Percentiles rank a stretch among this genome's conserved stretches.
phyloP scores from a whole-genome alignment of 768 basidiomycete species.

The Termitomyces sp. region DNA sequence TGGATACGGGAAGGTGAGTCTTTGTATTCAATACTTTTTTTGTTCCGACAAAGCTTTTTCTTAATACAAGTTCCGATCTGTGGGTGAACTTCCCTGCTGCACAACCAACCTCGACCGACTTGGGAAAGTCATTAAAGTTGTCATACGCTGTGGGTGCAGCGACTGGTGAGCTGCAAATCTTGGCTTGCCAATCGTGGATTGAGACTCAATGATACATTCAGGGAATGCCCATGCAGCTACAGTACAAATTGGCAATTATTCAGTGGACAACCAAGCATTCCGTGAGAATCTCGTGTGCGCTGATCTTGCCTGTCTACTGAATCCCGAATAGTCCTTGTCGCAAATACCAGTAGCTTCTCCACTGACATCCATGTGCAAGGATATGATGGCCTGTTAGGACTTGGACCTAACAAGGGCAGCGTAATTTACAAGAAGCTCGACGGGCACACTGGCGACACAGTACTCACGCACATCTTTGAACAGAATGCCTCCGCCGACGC shows the following conservation, averaged over 20 bases:
- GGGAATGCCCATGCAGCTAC: conserved; percentile 53
- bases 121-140: conserved; percentile 51
- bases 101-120: conserved; percentile 46
- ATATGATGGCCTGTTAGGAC: conserved; percentile 68
- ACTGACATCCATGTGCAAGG: conserved; percentile 54
- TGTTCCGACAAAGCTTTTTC: neutral
- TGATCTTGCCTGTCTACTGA: conserved; percentile 2
- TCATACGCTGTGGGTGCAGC: conserved; percentile 69
- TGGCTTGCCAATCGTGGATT: too few relatives aligned
- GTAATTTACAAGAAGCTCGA: conserved; percentile 53
- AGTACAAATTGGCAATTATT: conserved; percentile 50
- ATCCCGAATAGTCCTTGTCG: conserved; percentile 48
- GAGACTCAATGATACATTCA: conserved; percentile 15
- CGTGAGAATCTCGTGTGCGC: conserved; percentile 33
- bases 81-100: conserved; percentile 55
- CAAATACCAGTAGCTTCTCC: conserved; percentile 59
- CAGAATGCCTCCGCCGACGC: conserved; percentile 49
- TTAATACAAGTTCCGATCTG: conserved; percentile 55
- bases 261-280: conserved; percentile 61
- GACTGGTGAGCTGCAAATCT: conserved; percentile 33
- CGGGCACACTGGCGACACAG: conserved; percentile 43
- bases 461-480: conserved; percentile 63
- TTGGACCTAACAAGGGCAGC: conserved; percentile 74
- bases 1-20: conserved; percentile 73
- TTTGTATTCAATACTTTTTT: neutral